phyloP scores from a whole-genome alignment of 2,329 filamentous ascomycete species.

The Talaromyces sp. region DNA sequence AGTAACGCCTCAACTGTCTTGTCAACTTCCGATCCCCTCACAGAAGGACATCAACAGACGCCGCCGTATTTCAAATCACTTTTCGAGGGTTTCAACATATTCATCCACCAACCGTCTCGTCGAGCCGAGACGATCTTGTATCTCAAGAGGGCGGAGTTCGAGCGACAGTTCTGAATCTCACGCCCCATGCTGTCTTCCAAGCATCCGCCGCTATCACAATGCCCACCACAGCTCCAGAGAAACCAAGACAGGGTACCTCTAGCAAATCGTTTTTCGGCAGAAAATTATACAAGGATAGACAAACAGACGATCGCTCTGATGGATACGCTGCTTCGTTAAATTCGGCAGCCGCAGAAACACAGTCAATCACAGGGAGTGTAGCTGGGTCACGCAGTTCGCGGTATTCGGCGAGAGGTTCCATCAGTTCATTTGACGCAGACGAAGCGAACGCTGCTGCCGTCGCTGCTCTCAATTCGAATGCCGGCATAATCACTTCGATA shows the following conservation, averaged over 20 bases:
- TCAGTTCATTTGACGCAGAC: slow-evolving; percentile 65
- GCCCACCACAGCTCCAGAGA: slow-evolving; percentile 62
- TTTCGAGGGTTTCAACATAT: neutral
- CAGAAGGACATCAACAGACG: neutral
- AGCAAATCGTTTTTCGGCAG: slow-evolving; percentile 83
- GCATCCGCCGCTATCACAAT: slow-evolving; percentile 37
- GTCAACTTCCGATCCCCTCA: neutral
- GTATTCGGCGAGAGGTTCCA: slow-evolving; percentile 66
- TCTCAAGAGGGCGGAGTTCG: neutral
- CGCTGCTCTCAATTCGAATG: slow-evolving; percentile 63
- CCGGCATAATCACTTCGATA: slow-evolving; percentile 80
- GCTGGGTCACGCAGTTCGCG: slow-evolving; percentile 66
- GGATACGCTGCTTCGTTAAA: slow-evolving; percentile 53
- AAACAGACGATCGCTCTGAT: slow-evolving; percentile 56
- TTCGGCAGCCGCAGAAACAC: slow-evolving; percentile 41
- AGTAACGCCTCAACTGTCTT: neutral
- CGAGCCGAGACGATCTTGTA: neutral
- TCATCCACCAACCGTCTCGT: too few relatives aligned
- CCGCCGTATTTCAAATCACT: neutral
- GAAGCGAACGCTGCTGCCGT: slow-evolving; percentile 56
- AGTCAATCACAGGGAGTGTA: slow-evolving; percentile 55
- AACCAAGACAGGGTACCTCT: slow-evolving; percentile 75
- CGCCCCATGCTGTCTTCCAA: slow-evolving; percentile 19
- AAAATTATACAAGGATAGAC: slow-evolving; percentile 67
- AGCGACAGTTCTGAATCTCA: slow-evolving; percentile 15